These are phyloP conservation scores for Gnomoniopsis sp. DNA, from an alignment of 2,329 filamentous ascomycete species.

Conservation along the genomic window DNA sequence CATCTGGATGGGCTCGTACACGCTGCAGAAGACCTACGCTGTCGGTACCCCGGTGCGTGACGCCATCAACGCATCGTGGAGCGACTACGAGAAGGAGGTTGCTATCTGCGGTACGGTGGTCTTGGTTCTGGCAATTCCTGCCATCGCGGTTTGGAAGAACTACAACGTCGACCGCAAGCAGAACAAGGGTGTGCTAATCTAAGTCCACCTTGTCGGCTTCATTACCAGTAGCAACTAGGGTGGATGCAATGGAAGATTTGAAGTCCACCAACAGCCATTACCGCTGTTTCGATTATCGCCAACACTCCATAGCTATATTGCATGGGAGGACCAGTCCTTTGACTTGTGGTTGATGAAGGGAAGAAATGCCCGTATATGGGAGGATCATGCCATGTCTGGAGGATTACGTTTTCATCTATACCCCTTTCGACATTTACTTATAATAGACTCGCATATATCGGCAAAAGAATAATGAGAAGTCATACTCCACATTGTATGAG, in stretches of 20 bases:
- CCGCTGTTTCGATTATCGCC: no score
- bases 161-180: constrained; percentile 31
- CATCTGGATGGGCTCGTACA: constrained; percentile 27
- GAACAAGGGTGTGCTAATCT: constrained; percentile 20
- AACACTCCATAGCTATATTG: no score
- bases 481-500: no score
- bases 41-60: constrained; percentile 27
- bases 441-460: no score
- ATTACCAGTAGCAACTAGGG: neutral
- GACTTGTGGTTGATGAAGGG: no score
- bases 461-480: no score
- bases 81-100: constrained; percentile 32
- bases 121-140: constrained; percentile 29
- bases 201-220: neutral
- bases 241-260: neutral
- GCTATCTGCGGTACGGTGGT: constrained; percentile 32
- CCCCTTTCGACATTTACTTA: no score
- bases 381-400: no score
- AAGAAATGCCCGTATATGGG: no score
- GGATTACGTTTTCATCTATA: no score
- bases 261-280: neutral
- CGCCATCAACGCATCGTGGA: constrained; percentile 35
- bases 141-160: constrained; percentile 35
- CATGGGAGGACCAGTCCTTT: no score
- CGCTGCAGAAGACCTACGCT: constrained; percentile 27